Evolutionary conservation across 306 rosid species (phyloP).

Genomic region (Biancaea sappan): DNA sequence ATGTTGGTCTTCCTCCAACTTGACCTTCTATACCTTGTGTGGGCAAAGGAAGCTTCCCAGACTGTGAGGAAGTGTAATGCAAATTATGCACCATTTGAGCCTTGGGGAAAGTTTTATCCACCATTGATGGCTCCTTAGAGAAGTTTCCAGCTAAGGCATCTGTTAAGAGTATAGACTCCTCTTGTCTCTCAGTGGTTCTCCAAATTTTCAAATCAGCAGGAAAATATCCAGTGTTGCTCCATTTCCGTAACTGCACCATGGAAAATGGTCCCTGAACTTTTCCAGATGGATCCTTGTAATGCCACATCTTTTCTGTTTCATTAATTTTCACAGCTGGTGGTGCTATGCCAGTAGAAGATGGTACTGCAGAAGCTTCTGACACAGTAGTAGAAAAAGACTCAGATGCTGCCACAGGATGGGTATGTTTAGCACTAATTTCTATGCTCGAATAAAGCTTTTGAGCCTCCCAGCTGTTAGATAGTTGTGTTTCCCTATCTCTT

Average conservation of each 20-base stretch:
- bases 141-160: conserved; percentile 81
- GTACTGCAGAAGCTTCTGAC: conserved; percentile 47
- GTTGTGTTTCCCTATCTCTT: conserved; percentile 75
- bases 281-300: conserved; percentile 92
- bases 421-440: conserved; percentile 55
- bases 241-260: conserved; percentile 83
- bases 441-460: conserved; percentile 54
- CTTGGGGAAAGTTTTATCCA: conserved; percentile 49
- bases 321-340: conserved; percentile 55
- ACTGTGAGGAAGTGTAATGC: conserved; percentile 42
- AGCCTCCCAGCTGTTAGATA: conserved; percentile 67
- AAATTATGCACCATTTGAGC: conserved; percentile 54
- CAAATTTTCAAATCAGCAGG: conserved; percentile 87
- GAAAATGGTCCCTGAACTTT: conserved; percentile 99
- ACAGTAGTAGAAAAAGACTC: conserved; percentile 45
- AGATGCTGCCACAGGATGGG: conserved; percentile 41
- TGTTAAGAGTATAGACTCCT: conserved; percentile 67
- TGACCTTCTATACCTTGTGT: conserved; percentile 58
- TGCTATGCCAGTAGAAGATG: conserved; percentile 47
- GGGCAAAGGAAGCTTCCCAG: conserved; percentile 54
- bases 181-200: conserved; percentile 66
- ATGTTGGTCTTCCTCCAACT: conserved; percentile 40
- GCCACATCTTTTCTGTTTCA: conserved; percentile 89
- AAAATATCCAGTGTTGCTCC: conserved; percentile 93
- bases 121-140: conserved; percentile 49